Evolutionary conservation across 768 basidiomycete species (phyloP), one percentile per base, ranked within the genome.

Genomic region (Gymnopilus junonius): DNA sequence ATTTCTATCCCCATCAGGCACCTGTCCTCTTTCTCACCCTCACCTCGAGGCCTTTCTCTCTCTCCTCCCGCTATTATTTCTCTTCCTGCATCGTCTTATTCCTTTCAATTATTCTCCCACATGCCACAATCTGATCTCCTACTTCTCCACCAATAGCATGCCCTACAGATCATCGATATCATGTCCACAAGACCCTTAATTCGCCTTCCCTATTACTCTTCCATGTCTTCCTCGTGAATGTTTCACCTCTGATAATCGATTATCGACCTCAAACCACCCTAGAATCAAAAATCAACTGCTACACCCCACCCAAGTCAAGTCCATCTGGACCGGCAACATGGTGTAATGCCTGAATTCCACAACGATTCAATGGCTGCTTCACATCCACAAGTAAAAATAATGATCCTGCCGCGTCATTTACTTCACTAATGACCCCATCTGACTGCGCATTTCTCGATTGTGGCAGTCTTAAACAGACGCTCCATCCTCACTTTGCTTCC

Each of bases 1-100:
- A 12, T 46, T 8, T 1, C 21, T 54, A 61, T 55, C 59, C 51
- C 59, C 59, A 17, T 61, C 8, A n/a, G 48, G 48, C 14, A 51
- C 1, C n/a, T n/a, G n/a, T n/a, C n/a, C n/a, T 20, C 40, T 42
- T 17, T 42, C n/a, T 20, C n/a, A 17, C 14, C 40, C 40, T 20
- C n/a, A 42, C 40, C 40, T 42, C 40, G 40, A n/a, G n/a, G n/a
- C n/a, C n/a, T n/a, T n/a, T n/a, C n/a, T n/a, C 40, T 42, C 40
- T n/a, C 40, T 20, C 7, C 40, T 42, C 40, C 17, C 40, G 40
- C 40, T 15, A 42, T n/a, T n/a, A n/a, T n/a, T 31, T 15, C 23
- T 51, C 27, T 29, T 27, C 29, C 8, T 29, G 17, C n/a, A 15
- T n/a, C 25, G 20, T 4, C 12, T 15, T 27, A 15, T 27, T 21